phyloP scores from a whole-genome alignment of 345 rosid genomes.

The Populus alba region DNA sequence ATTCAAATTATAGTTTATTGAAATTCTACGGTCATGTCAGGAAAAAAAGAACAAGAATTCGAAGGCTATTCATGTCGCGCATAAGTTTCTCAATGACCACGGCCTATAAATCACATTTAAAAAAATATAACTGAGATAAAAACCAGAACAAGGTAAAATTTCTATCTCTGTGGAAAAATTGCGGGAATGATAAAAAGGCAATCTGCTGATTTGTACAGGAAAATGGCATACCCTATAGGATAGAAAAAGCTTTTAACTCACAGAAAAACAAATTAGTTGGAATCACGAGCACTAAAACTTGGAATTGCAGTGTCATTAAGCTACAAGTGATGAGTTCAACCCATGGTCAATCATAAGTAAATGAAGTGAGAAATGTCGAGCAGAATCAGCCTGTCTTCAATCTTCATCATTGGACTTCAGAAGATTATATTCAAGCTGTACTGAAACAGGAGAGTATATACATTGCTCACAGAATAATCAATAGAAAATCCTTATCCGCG shows the following conservation, averaged over 20 bases:
- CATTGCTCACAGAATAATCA: slow-evolving; percentile 24
- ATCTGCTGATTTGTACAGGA: background rate
- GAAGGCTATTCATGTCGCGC: background rate
- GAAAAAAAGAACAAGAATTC: no score
- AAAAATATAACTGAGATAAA: background rate
- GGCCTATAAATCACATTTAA: background rate
- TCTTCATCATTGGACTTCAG: slow-evolving; percentile 18
- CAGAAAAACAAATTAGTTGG: slow-evolving; percentile 1
- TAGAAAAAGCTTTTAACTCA: background rate
- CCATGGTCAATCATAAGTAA: slow-evolving; percentile 22
- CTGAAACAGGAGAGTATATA: slow-evolving; percentile 37
- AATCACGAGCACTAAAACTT: slow-evolving; percentile 12
- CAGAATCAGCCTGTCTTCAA: slow-evolving; percentile 24
- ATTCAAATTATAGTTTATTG: background rate
- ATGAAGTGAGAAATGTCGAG: slow-evolving; percentile 26
- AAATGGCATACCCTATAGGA: background rate
- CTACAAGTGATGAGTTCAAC: slow-evolving; percentile 31
- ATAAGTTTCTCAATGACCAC: no score
- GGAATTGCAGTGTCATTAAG: slow-evolving; percentile 19
- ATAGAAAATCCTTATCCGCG: slow-evolving; percentile 51
- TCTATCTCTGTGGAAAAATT: background rate
- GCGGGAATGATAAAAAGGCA: background rate
- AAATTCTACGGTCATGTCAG: no score
- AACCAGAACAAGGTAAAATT: background rate
- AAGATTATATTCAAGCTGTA: slow-evolving; percentile 26